Evolutionary conservation across 1,284 basidiomycete species (phyloP).

Genomic region (Omphalotus olearius): DNA sequence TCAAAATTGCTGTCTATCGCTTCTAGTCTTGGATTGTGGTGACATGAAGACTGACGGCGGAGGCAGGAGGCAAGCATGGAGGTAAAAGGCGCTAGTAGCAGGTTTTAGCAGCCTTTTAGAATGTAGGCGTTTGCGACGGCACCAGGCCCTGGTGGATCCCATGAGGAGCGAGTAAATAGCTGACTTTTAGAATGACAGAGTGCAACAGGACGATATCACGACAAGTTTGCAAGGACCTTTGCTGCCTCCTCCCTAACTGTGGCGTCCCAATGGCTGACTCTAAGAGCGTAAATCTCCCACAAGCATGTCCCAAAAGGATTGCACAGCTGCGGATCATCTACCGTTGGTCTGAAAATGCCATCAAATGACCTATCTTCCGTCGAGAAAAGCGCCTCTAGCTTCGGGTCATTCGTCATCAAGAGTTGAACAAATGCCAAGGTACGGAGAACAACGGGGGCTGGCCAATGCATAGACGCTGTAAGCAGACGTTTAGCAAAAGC

Average conservation of each 20-base stretch:
- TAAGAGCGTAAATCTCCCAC: constrained; percentile 65
- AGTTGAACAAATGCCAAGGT: constrained; percentile 70
- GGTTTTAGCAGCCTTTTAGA: not conserved
- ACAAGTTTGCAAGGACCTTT: not conserved
- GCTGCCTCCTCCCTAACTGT: constrained; percentile 52
- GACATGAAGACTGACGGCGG: too few species aligned
- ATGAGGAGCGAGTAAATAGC: not conserved
- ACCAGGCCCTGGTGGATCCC: constrained; percentile 25
- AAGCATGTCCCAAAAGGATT: constrained; percentile 69
- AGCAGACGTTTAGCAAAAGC: constrained; percentile 92
- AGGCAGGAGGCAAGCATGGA: too few species aligned
- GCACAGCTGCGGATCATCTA: constrained; percentile 84
- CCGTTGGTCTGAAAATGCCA: constrained; percentile 76
- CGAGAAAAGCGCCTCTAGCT: constrained; percentile 79
- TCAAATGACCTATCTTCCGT: constrained; percentile 83
- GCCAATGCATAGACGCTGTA: constrained; percentile 76
- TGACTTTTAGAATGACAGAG: not conserved
- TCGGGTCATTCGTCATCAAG: constrained; percentile 74
- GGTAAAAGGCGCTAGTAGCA: not conserved
- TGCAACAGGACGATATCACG: not conserved
- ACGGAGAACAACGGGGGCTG: constrained; percentile 61
- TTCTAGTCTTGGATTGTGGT: too few species aligned
- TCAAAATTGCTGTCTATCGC: too few species aligned
- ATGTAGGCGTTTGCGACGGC: not conserved
- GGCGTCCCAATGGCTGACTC: constrained; percentile 55